Percentiles rank a stretch among this genome's conserved stretches.
phyloP scores from a whole-genome alignment of 2,329 filamentous ascomycete species.

The Trichothecium sympodiale region DNA sequence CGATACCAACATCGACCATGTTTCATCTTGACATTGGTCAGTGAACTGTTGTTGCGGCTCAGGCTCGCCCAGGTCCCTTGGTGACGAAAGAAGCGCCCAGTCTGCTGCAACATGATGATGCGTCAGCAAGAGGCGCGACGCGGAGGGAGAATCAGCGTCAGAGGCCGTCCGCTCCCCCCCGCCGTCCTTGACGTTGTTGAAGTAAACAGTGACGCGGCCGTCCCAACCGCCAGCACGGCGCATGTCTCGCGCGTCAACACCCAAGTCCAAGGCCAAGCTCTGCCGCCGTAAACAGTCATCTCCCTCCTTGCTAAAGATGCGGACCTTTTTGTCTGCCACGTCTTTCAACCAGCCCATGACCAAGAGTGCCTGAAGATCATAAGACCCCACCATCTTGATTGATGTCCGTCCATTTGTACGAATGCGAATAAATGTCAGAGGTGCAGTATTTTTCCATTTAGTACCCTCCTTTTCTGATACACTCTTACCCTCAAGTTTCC shows the following conservation, averaged over 20 bases:
- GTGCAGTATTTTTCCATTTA: too few species aligned
- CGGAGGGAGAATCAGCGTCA: constrained; percentile 20
- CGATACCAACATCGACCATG: constrained; percentile 7
- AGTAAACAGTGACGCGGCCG: constrained; percentile 14
- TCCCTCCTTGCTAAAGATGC: constrained; percentile 14
- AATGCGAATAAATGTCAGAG: too few species aligned
- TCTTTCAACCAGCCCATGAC: too few species aligned
- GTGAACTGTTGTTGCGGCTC: constrained; percentile 10
- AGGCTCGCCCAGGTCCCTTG: constrained; percentile 1
- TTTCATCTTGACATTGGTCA: constrained; percentile 7
- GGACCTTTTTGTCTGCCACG: constrained; percentile 10
- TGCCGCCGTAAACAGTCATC: constrained; percentile 17
- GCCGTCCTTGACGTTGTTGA: constrained; percentile 16
- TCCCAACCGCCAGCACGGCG: constrained; percentile 14
- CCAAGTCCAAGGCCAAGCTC: constrained; percentile 21
- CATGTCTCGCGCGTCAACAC: constrained; percentile 22
- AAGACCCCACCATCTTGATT: too few species aligned
- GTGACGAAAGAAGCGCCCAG: constrained; percentile 15
- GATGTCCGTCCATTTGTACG: too few species aligned
- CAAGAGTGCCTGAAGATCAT: too few species aligned
- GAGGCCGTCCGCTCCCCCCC: constrained; percentile 4
- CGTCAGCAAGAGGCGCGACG: constrained; percentile 23
- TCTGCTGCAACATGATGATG: constrained; percentile 24
- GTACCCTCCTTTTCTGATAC: too few species aligned
- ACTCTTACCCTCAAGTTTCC: too few species aligned